Conservation (phyloP, 805 yeast species). For the Tanozyma kutaoensis region DNA sequence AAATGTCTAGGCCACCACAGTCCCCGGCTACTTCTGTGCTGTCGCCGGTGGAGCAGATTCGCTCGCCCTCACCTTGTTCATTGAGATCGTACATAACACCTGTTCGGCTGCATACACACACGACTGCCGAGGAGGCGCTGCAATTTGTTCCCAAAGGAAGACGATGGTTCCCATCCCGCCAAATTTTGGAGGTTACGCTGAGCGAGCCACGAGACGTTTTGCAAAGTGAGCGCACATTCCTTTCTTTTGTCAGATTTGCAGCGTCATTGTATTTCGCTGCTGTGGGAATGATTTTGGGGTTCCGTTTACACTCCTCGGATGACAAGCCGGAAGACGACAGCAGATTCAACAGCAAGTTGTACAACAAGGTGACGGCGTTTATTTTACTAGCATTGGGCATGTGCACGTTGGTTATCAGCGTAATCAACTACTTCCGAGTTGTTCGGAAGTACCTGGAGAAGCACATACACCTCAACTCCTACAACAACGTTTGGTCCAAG, state of each 20-base stretch:
- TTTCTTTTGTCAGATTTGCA: slow-evolving; percentile 35
- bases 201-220: slow-evolving; percentile 43
- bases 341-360: slow-evolving; percentile 1
- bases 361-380: slow-evolving; percentile 15
- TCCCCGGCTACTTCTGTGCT: too few species aligned
- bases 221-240: slow-evolving; percentile 39
- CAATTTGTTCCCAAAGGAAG: too few species aligned
- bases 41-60: too few species aligned
- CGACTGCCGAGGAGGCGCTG: too few species aligned
- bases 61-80: too few species aligned
- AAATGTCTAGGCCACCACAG: too few species aligned
- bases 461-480: slow-evolving; percentile 24
- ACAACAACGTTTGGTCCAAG: slow-evolving; percentile 15
- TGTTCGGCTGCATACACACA: too few species aligned
- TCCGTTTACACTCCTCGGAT: slow-evolving; percentile 22
- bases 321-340: slow-evolving; percentile 2
- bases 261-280: slow-evolving; percentile 32
- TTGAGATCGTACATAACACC: too few species aligned
- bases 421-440: slow-evolving; percentile 28
- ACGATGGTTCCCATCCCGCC: too few species aligned
- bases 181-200: slow-evolving; percentile 22
- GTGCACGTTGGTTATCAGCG: slow-evolving; percentile 23
- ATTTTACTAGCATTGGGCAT: slow-evolving; percentile 24
- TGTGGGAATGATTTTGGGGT: slow-evolving; percentile 32
- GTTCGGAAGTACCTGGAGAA: slow-evolving; percentile 29